A percentile compares a stretch with the other conserved stretches of the same genome.
Evolutionary conservation across 345 rosid species (phyloP).

Genomic region (Conringia planisiliqua): DNA sequence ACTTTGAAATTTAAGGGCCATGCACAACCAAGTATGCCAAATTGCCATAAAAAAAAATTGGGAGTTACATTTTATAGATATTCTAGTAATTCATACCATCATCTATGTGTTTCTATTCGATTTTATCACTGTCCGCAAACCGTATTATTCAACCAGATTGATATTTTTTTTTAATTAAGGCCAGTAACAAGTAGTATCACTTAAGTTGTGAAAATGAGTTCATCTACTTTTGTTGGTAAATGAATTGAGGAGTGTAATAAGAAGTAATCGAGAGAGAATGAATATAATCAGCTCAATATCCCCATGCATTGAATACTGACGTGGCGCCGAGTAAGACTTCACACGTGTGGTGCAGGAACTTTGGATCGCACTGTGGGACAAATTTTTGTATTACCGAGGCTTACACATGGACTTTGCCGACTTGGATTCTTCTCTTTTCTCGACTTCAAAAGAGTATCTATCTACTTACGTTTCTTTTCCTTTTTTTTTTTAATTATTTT

Average conservation of each 20-base stretch:
- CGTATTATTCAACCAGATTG: not conserved
- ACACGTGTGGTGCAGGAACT: conserved; percentile 29
- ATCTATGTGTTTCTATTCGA: not conserved
- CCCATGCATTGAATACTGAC: conserved; percentile 26
- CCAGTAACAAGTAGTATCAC: not conserved
- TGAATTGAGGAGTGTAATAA: not conserved
- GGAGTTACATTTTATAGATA: too few species aligned
- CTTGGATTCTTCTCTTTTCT: conserved; percentile 31
- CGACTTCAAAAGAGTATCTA: conserved; percentile 6
- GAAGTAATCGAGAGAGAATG: not conserved
- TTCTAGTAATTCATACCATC: too few species aligned
- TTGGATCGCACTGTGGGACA: conserved; percentile 30
- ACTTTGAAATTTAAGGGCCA: not conserved
- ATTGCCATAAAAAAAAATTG: not conserved
- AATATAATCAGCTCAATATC: not conserved
- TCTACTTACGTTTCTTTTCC: conserved; percentile 2
- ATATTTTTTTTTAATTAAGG: not conserved
- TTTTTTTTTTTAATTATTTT: not conserved
- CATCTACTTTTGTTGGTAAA: not conserved
- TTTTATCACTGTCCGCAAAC: not conserved
- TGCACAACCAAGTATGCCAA: not conserved
- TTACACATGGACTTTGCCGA: conserved; percentile 30
- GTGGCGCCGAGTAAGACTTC: conserved; percentile 25
- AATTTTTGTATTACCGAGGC: conserved; percentile 24
- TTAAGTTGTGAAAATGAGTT: not conserved